A percentile compares a stretch with the other conserved stretches of the same genome.
These are phyloP conservation scores for Apiotrichum veenhuisii DNA, from an alignment of 1,284 basidiomycete species.

Conservation along the genomic window DNA sequence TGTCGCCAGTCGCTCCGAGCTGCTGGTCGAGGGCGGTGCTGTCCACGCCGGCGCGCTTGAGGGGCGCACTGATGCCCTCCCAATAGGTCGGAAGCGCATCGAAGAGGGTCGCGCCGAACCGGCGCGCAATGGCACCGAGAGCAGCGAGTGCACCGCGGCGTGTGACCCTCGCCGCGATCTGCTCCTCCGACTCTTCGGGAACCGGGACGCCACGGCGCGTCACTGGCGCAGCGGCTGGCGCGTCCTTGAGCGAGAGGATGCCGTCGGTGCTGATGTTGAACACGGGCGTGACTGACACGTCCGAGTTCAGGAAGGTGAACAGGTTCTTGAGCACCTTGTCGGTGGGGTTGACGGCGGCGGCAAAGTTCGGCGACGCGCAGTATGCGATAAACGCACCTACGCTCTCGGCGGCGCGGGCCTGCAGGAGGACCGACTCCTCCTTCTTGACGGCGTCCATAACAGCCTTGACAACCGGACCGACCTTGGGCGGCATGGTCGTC, in stretches of 20 bases:
- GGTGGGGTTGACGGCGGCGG: constrained; percentile 57
- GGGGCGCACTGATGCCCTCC: constrained; percentile 80
- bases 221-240: constrained; percentile 49
- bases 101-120: constrained; percentile 72
- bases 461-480: constrained; percentile 93
- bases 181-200: constrained; percentile 44
- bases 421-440: constrained; percentile 84
- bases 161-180: constrained; percentile 57
- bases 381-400: constrained; percentile 85
- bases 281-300: constrained; percentile 81
- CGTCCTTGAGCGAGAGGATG: constrained; percentile 66
- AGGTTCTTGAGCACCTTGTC: constrained; percentile 98
- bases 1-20: constrained; percentile 34
- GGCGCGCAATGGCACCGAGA: constrained; percentile 69
- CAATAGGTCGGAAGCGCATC: constrained; percentile 84
- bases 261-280: constrained; percentile 69
- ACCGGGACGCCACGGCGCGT: constrained; percentile 49
- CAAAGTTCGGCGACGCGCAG: constrained; percentile 66
- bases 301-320: constrained; percentile 94
- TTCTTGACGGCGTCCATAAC: constrained; percentile 99
- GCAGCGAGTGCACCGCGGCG: constrained; percentile 79
- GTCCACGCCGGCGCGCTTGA: constrained; percentile 40
- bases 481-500: constrained; percentile 78
- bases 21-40: constrained; percentile 3
- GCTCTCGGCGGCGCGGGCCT: constrained; percentile 80